Base-by-base conservation (phyloP, 148 eudicot species). In the Euryodendron excelsum region DNA sequence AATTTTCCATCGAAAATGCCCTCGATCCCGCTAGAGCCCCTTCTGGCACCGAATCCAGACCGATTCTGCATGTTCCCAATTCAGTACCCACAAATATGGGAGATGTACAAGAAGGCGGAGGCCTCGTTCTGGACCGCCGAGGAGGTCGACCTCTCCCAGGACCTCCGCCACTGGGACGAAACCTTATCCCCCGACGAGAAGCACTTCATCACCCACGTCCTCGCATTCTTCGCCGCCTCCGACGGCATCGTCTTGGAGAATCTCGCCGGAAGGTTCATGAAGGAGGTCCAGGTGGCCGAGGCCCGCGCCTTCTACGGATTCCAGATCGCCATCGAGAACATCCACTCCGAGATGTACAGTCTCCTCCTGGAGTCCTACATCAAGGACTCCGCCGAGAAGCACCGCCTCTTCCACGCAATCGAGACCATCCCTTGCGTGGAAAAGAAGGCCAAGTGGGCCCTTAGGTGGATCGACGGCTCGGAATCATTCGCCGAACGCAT, bases 201-300 rank as follows among this genome's bases (percentile, higher is more conserved):
- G 36, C 94, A 92, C 78, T 92, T 92, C 88, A 88, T 92, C 84
- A 85, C 87, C 20, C 93, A 92, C 58, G 92, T 92, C 34, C 94
- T 92, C 18, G 94, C 97, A 73, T 92, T 92, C 82, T 86, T 86
- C 45, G 89, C 88, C 7, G 89, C 91, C 5, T 86, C 87, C 0
- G 91, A 85, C 59, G 91, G 89, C 1, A 89, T 86, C 18, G 89
- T 89, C 2, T 73, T 86, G 11, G 91, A 89, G 23, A 86, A 89
- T 2, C 89, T 89, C 72, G 91, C 91, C 14, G 81, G 72, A 0
- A 58, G 92, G 15, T 92, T 92, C 89, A 92, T 90, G 94, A 89
- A 84, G 50, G 94, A 90, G 74, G 44, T 6, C 44, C 92, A 89
- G 53, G 84, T 89, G 44, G 76, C 92, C 0, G 90, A 90, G 60